Evolutionary conservation across 805 yeast genomes (phyloP), one percentile per base, ranked within the genome.

Genomic region (Teunomyces panamensis): DNA sequence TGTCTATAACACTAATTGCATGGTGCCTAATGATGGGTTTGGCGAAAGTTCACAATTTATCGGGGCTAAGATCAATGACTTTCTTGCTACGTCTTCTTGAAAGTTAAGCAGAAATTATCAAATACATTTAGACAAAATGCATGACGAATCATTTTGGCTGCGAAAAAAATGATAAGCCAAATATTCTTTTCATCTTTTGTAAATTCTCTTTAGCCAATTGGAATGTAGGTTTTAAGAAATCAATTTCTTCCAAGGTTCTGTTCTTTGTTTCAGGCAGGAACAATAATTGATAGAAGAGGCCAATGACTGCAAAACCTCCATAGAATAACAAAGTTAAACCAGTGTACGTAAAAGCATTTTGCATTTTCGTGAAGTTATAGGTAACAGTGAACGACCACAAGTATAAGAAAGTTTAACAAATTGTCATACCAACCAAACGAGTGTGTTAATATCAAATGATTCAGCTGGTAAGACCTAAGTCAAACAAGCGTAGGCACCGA

Each of bases 251-350:
- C 60, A 84, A 74, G 10, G 89, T 81, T 67, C 78, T 80, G 56
- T 79, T 84, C 67, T 83, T 84, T 30, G 89, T 84, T 67, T 85
- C 89, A 33, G 85, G 87, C 78, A 83, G 81, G 65, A 81, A 79
- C 51, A 81, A 59, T 27, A 63, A 52, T 62, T 79, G 83, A 62
- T 79, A 79, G 45, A 78, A 56, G 55, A 77, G 65, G 46, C 85
- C 87, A 27, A 82, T 47, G 47, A 79, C 75, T 1, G 85, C 85
- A 56, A 83, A 74, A 41, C 86, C 87, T 43, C 86, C 87, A 56
- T 80, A 83, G 73, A 83, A 83, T 0, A 87, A 87, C 42, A 82
- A 64, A 5, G 83, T 74, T 53, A 83, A 70, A 27, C 89, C 87
- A 26, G 85, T 79, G 57, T 76, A 71, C 3, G 86, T 79, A 74